phyloP scores from a whole-genome alignment of 1,139 yeast genomes.

The Meyerozyma smithsonii region DNA sequence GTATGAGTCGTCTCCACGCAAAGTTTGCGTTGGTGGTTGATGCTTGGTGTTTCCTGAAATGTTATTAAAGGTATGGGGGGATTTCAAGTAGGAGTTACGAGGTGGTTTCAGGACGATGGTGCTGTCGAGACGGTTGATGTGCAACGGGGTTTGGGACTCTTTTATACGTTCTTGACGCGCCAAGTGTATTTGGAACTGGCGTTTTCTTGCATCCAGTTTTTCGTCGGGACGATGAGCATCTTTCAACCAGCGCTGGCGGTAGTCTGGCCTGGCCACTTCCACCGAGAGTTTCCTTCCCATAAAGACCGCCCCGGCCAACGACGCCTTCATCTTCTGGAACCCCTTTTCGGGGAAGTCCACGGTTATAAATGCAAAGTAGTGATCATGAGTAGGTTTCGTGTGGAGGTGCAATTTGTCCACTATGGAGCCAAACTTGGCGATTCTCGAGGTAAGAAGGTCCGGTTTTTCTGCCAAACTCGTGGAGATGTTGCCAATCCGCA shows the following conservation, averaged over 20 bases:
- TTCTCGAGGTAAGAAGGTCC: slow-evolving; percentile 39
- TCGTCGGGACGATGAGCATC: slow-evolving; percentile 36
- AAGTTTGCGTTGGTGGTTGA: slow-evolving; percentile 26
- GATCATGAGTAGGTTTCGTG: slow-evolving; percentile 45
- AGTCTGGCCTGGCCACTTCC: slow-evolving; percentile 38
- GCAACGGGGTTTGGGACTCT: slow-evolving; percentile 32
- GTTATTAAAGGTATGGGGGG: slow-evolving; percentile 31
- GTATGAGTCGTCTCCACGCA: slow-evolving; percentile 34
- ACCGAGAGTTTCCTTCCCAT: slow-evolving; percentile 68
- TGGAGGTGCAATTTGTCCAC: slow-evolving; percentile 41
- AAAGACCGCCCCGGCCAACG: slow-evolving; percentile 66
- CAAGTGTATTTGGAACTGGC: slow-evolving; percentile 31
- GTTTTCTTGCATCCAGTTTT: slow-evolving; percentile 24
- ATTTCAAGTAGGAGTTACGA: slow-evolving; percentile 18
- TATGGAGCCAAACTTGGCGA: slow-evolving; percentile 48
- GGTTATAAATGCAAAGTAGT: slow-evolving; percentile 64
- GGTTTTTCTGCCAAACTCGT: slow-evolving; percentile 42
- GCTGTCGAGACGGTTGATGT: slow-evolving; percentile 15
- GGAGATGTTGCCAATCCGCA: slow-evolving; percentile 72
- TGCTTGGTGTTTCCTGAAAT: slow-evolving; percentile 34
- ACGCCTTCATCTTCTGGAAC: slow-evolving; percentile 44
- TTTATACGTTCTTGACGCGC: slow-evolving; percentile 40
- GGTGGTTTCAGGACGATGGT: slow-evolving; percentile 8
- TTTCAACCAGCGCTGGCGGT: slow-evolving; percentile 36
- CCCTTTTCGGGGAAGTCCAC: slow-evolving; percentile 45